Evolutionary conservation across 2,329 filamentous ascomycete species (phyloP).

Genomic region (Gremmenia infestans): DNA sequence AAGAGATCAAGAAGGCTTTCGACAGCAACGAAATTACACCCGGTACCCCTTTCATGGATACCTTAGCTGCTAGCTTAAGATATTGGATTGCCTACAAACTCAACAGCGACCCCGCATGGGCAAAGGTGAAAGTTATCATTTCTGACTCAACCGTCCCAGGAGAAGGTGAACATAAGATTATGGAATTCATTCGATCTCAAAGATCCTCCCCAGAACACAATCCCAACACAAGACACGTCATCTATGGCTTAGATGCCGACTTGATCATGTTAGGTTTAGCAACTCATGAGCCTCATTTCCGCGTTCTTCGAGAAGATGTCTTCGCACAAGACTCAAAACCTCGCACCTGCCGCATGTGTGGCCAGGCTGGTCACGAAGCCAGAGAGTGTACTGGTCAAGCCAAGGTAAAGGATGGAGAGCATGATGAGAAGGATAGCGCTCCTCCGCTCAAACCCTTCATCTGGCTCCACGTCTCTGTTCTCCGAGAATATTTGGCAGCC

Average conservation of each 20-base stretch:
- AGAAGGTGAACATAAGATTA: conserved; percentile 99
- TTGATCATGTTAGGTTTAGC: conserved; percentile 97
- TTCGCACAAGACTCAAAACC: conserved; percentile 85
- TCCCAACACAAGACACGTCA: conserved; percentile 95
- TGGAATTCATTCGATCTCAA: conserved; percentile 95
- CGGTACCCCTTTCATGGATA: conserved; percentile 98
- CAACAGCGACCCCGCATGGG: conserved; percentile 94
- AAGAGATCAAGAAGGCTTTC: conserved; percentile 81
- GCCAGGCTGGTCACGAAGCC: conserved; percentile 86
- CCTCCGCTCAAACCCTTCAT: conserved; percentile 84
- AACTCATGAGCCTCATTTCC: conserved; percentile 96
- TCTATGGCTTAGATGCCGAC: conserved; percentile 96
- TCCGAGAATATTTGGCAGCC: conserved; percentile 88
- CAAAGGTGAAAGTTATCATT: conserved; percentile 93
- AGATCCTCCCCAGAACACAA: conserved; percentile 85
- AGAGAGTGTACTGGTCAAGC: conserved; percentile 75
- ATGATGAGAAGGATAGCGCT: conserved; percentile 73
- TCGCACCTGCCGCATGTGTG: conserved; percentile 80
- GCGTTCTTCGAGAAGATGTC: conserved; percentile 93
- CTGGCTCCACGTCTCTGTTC: conserved; percentile 89
- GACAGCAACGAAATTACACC: conserved; percentile 86
- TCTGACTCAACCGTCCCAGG: conserved; percentile 97
- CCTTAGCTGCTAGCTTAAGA: conserved; percentile 80
- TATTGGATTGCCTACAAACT: conserved; percentile 99
- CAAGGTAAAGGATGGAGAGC: conserved; percentile 73